Evolutionary conservation across 805 yeast genomes (phyloP).

Genomic region (Ogataea trehaloabstinens): DNA sequence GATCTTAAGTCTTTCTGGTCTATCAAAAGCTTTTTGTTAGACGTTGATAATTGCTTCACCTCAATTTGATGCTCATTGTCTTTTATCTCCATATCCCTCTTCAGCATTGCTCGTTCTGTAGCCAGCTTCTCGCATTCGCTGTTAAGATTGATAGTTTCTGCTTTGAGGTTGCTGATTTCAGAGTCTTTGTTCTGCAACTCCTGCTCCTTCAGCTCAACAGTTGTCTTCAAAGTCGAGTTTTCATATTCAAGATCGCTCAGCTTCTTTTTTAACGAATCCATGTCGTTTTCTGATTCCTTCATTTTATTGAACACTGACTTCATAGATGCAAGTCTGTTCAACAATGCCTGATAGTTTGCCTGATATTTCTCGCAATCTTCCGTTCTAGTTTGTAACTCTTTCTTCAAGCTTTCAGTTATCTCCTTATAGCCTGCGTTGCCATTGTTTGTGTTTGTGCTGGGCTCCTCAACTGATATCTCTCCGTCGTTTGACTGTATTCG

Average conservation of each 20-base stretch:
- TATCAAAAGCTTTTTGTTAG: conserved; percentile 37
- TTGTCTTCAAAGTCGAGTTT: conserved; percentile 29
- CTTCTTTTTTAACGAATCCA: conserved; percentile 51
- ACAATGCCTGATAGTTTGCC: conserved; percentile 56
- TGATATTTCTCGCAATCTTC: conserved; percentile 58
- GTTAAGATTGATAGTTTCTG: conserved; percentile 42
- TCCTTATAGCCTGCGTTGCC: background rate
- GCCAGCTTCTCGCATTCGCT: conserved; percentile 54
- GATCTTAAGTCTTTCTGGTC: conserved; percentile 37
- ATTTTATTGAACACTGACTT: conserved; percentile 68
- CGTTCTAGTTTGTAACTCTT: conserved; percentile 34
- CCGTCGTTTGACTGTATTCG: too few species aligned
- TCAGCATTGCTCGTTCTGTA: conserved; percentile 35
- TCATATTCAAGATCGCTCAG: conserved; percentile 39
- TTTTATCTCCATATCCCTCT: conserved; percentile 37
- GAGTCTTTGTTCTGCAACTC: conserved; percentile 32
- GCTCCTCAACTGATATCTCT: conserved; percentile 1
- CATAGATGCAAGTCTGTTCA: conserved; percentile 69
- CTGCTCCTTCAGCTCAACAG: conserved; percentile 14
- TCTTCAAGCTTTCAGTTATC: conserved; percentile 18
- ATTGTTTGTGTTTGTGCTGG: background rate
- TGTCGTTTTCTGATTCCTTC: conserved; percentile 65
- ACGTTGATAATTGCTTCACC: conserved; percentile 39
- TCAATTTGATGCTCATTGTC: conserved; percentile 41
- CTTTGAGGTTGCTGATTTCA: conserved; percentile 21